Evolutionary conservation across 345 rosid genomes (phyloP), one percentile per base, ranked within the genome.

Genomic region (Salix arbutifolia): DNA sequence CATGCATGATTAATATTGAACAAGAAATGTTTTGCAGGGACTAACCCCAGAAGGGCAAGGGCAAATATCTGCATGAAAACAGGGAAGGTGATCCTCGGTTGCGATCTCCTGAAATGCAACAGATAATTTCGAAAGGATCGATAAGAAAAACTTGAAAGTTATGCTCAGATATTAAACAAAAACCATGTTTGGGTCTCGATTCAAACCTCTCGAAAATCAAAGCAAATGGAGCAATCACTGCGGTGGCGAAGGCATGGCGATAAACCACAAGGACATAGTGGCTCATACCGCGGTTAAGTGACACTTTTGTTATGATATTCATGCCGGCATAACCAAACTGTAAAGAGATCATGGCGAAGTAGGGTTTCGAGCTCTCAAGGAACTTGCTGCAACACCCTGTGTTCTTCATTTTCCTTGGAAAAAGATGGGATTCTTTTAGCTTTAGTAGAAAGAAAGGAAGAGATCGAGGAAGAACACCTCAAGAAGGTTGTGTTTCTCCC

Each of bases 321-420:
- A 92, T 94, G 37, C 99, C 99, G 0, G 99, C 99, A 12, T 92
- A 92, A 0, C 99, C 99, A 46, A 94, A 94, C 40, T 94, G 99
- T 64, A 94, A 86, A 14, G 94, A 88, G 48, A 91, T 85, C 99
- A 94, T 94, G 35, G 97, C 97, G 67, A 94, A 88, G 82, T 90
- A 92, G 62, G 96, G 96, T 74, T 92, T 94, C 1, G 92, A 90
- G 66, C 77, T 79, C 79, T 92, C 97, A 3, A 88, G 86, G 75
- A 90, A 90, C 80, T 69, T 79, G 79, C 62, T 68, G 46, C 78
- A 85, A 48, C 92, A 74, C 77, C 85, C 83, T 3, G 77, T 82
- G 75, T 73, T 90, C 88, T 91, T 92, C 94, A 89, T 94, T 80
- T 76, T 71, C 6, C 28, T 6, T 21, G 38, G 17, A 16, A 38